Evolutionary conservation across 768 basidiomycete species (phyloP), one percentile per base, ranked within the genome.

Genomic region (Trametes cubensis): DNA sequence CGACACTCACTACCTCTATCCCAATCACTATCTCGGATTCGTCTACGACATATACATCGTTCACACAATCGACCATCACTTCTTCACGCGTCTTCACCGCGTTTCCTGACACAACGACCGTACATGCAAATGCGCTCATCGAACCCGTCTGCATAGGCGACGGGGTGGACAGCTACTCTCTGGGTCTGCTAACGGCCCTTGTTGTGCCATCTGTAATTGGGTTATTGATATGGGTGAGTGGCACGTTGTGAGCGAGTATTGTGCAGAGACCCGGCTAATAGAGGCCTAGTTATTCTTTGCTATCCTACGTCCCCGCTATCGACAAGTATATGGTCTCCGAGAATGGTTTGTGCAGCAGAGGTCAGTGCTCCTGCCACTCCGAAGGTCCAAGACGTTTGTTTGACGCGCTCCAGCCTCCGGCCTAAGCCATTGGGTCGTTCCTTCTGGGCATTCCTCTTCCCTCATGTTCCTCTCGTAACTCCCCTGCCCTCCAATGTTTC

Each of bases 321-420:
- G 89, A 58, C 87, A 90, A 76, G 70, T 92, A 15, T 92, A 91
- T 66, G 87, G 77, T 20, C 71, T 87, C 50, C 77, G 90, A 69
- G 88, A 90, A 70, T 92, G 90, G 90, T 92, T 92, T 71, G 81
- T 87, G 17, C 84, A 82, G 48, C 82, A 79, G 73, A 82, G 83
- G 89, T 92, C 70, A 75, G 86, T 80, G 2, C 13, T 13, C 17
- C 2, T 26, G 18, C 30, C 46, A 53, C 20, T n/a, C 41, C 17
- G n/a, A 60, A 21, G 52, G 23, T 21, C 21, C n/a, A n/a, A 20
- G 17, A 44, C 52, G 51, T 42, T 50, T n/a, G 44, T 57, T 60
- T 60, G 63, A 70, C 52, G 71, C 48, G 30, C 48, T 55, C 45
- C 57, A 90, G 89, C 53, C 73, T 85, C 34, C 87, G 89, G 41